Evolutionary conservation across 2,329 filamentous ascomycete genomes (phyloP).

Genomic region (Ceratocystiopsis sp.): DNA sequence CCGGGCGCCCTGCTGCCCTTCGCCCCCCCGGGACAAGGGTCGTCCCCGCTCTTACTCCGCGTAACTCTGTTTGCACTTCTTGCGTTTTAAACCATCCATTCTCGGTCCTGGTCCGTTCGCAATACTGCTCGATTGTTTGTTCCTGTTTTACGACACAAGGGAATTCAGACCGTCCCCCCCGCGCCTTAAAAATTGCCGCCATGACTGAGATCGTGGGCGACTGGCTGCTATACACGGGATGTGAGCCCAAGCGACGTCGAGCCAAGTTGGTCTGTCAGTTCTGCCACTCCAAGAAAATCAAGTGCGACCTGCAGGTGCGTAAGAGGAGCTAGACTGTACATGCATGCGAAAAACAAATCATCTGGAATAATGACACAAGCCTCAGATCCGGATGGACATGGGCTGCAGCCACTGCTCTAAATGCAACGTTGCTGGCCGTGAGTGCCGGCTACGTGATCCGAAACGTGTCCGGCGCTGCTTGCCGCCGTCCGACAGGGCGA

Average conservation of each 20-base stretch:
- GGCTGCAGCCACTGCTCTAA: background rate
- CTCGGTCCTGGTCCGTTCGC: no score
- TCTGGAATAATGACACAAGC: no score
- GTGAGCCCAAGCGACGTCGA: constrained; percentile 1
- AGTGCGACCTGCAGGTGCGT: constrained; percentile 2
- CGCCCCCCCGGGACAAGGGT: no score
- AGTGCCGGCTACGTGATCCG: background rate
- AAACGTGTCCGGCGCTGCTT: background rate
- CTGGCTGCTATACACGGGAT: constrained; percentile 3
- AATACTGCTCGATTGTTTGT: no score
- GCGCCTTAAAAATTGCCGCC: background rate
- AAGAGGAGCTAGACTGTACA: no score
- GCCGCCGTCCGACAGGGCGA: background rate
- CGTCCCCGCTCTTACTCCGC: no score
- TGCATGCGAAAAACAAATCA: no score
- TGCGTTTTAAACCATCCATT: no score
- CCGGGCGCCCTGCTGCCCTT: no score
- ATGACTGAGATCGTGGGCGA: constrained; percentile 2
- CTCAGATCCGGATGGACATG: background rate
- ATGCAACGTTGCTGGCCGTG: constrained; percentile 1
- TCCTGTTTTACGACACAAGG: no score
- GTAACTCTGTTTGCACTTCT: no score
- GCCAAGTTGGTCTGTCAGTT: constrained; percentile 2
- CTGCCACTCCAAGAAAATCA: constrained; percentile 3
- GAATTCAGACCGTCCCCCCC: no score